Percentiles rank a stretch among this genome's conserved stretches.
phyloP scores from a whole-genome alignment of 306 rosid species.

The Rosa rugosa region DNA sequence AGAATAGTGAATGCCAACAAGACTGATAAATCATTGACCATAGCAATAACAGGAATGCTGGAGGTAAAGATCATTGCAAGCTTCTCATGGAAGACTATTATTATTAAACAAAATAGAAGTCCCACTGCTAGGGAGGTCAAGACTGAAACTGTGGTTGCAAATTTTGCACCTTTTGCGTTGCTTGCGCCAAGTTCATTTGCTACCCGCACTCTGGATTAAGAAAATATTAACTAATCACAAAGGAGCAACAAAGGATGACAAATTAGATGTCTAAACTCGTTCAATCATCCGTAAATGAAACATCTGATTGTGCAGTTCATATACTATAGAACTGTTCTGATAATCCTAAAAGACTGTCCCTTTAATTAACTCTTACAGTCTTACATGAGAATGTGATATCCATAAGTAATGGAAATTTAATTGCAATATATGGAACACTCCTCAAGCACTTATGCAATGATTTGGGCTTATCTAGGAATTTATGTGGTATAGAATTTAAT shows the following conservation, averaged over 20 bases:
- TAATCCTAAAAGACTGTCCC: not conserved
- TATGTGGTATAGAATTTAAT: not conserved
- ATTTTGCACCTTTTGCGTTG: constrained; percentile 63
- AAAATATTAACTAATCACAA: constrained; percentile 1
- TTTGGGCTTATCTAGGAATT: not conserved
- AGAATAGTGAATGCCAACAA: constrained; percentile 62
- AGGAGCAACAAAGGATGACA: not conserved
- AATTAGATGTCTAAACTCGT: not conserved
- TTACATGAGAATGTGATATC: not conserved
- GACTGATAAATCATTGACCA: constrained; percentile 51
- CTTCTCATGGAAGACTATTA: constrained; percentile 42
- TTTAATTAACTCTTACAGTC: not conserved
- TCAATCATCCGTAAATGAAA: not conserved
- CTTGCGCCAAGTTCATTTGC: constrained; percentile 76
- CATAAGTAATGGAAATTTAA: not conserved
- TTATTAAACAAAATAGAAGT: constrained; percentile 46
- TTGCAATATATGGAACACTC: not conserved
- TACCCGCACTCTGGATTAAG: constrained; percentile 54
- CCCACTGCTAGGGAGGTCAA: constrained; percentile 52
- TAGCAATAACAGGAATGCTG: constrained; percentile 40
- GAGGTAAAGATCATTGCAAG: constrained; percentile 68
- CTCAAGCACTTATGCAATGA: not conserved
- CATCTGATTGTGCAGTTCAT: not conserved
- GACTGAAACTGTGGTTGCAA: constrained; percentile 55
- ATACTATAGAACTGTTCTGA: not conserved